Conservation (phyloP, 768 basidiomycete species). For the Candolleomyces eurysporus region DNA sequence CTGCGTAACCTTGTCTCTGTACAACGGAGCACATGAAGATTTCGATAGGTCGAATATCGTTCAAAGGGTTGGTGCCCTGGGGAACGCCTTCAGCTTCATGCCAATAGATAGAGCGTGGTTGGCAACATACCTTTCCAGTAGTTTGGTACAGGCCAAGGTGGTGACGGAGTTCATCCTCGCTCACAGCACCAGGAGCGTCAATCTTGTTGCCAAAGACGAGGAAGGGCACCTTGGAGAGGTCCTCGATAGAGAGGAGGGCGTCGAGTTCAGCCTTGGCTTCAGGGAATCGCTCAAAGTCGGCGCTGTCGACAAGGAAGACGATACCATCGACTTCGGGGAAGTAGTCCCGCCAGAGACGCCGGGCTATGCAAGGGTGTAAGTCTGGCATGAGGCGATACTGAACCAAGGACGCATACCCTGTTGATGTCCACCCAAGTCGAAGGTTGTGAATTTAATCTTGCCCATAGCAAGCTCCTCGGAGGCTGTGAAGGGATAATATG, state of each 20-base stretch:
- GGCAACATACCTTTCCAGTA: slow-evolving; percentile 85
- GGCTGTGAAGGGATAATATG: slow-evolving; percentile 45
- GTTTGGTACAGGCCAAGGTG: slow-evolving; percentile 96
- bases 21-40: slow-evolving; percentile 99
- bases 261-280: slow-evolving; percentile 98
- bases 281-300: slow-evolving; percentile 93
- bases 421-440: slow-evolving; percentile 96
- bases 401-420: slow-evolving; percentile 58
- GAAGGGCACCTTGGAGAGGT: slow-evolving; percentile 95
- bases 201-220: slow-evolving; percentile 99
- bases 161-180: slow-evolving; percentile 95
- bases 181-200: slow-evolving; percentile 95
- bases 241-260: slow-evolving; percentile 92
- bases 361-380: slow-evolving; percentile 50
- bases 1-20: slow-evolving; percentile 97
- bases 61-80: slow-evolving; percentile 79
- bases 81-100: slow-evolving; percentile 50
- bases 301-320: slow-evolving; percentile 96
- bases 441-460: slow-evolving; percentile 98
- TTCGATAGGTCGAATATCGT: slow-evolving; percentile 96
- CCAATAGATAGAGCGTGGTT: neutral
- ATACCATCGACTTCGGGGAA: slow-evolving; percentile 99
- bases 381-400: neutral
- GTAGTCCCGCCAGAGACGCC: slow-evolving; percentile 99
- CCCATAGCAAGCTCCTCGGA: slow-evolving; percentile 99